These are phyloP conservation scores for Rhizopogon vinicolor DNA, from an alignment of 768 basidiomycete genomes.

Conservation along the genomic window DNA sequence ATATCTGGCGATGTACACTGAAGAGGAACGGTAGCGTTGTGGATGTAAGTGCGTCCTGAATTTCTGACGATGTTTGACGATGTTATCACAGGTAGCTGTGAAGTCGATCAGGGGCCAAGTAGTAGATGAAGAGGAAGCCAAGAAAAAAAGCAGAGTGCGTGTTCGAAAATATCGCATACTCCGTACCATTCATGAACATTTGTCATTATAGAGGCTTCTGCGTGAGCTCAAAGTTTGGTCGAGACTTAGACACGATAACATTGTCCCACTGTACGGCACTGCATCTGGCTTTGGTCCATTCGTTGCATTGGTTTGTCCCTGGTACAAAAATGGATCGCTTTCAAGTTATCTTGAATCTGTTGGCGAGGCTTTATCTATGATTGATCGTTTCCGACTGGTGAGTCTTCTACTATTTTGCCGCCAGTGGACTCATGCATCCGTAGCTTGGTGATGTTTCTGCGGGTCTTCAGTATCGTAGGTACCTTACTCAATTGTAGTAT, in stretches of 20 bases:
- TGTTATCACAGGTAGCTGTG: conserved; percentile 3
- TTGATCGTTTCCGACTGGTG: conserved; percentile 14
- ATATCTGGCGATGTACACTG: conserved; percentile 21
- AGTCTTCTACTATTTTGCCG: neutral
- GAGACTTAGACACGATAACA: conserved; percentile 16
- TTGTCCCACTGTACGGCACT: conserved; percentile 18
- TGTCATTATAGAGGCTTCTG: conserved; percentile 10
- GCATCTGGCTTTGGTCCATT: conserved; percentile 20
- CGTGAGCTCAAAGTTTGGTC: conserved; percentile 23
- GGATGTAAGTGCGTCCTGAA: neutral
- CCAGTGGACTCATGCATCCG: neutral
- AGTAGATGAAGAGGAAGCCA: conserved; percentile 3
- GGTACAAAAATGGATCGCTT: conserved; percentile 18
- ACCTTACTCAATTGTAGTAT: neutral
- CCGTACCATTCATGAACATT: neutral
- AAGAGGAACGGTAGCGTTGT: neutral
- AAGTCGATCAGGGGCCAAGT: conserved; percentile 3
- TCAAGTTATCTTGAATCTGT: conserved; percentile 13
- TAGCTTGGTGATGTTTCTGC: conserved; percentile 22
- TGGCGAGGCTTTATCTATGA: conserved; percentile 1
- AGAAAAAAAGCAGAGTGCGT: conserved; percentile 8
- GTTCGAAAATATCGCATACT: neutral
- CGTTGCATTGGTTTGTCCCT: conserved; percentile 24
- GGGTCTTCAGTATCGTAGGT: conserved; percentile 22
- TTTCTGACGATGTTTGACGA: neutral